Evolutionary conservation across 1,284 basidiomycete species (phyloP), one percentile per base, ranked within the genome.

Genomic region (Blastosporella zonata): DNA sequence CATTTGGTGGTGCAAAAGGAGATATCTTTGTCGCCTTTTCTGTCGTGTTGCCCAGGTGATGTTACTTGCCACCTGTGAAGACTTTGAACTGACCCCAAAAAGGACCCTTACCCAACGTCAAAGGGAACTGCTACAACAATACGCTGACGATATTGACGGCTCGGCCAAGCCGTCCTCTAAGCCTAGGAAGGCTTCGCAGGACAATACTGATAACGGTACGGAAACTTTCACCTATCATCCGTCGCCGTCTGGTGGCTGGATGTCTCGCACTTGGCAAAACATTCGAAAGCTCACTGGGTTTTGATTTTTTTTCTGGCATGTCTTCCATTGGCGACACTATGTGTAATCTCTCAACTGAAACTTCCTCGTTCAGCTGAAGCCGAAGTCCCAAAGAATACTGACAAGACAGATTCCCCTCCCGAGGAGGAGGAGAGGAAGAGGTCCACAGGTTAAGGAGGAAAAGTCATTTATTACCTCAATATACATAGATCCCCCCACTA

Each of bases 1-100:
- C 90, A 12, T 80, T 80, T 65, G 80, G 80, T 43, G 71, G 75
- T 46, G 78, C 79, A 56, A 86, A 81, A 59, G 96, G 96, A 39
- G 96, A 99, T 70, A 70, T 98, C 50, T 90, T 95, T 63, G 91
- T 99, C 48, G 82, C 85, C 41, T 99, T 98, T 72, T 81, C 80
- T 42, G 79, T 98, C 36, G 82, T 89, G 60, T 81, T 99, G 59
- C 97, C 97, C 20, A 85, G 95, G 93, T 94, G 65, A 54, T n/a
- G 58, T 46, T 48, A 47, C 65, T 38, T 34, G 49, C 43, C 29
- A 28, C 43, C 39, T 48, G 21, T 18, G 41, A 39, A 55, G 28
- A 38, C 55, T 49, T 49, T 46, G 54, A 51, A 59, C 43, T 46
- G 50, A 54, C 44, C 55, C 39, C 50, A 47, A 10, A 54, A 34